Conservation (phyloP, 805 yeast genomes). For the Metschnikowia orientalis region DNA sequence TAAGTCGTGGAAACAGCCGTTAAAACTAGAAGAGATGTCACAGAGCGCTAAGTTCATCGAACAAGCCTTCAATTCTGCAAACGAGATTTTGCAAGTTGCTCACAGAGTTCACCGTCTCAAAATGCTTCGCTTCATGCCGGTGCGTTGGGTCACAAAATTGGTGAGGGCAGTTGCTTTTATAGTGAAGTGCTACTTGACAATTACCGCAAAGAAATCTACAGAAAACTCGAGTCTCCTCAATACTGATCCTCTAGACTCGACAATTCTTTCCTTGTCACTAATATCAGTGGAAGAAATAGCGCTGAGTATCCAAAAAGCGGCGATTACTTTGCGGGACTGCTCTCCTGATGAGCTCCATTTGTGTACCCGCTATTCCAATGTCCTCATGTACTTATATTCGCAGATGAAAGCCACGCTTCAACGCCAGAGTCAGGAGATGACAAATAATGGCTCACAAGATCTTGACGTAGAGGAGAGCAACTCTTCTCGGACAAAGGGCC, state of each 20-base stretch:
- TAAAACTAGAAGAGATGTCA: constrained; percentile 65
- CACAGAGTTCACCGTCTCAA: constrained; percentile 62
- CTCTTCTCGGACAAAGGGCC: neutral
- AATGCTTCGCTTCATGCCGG: constrained; percentile 75
- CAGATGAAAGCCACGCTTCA: constrained; percentile 57
- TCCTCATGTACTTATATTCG: constrained; percentile 68
- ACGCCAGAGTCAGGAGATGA: no score
- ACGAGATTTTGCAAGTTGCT: constrained; percentile 68
- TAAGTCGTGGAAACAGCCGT: constrained; percentile 16
- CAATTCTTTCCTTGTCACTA: constrained; percentile 54
- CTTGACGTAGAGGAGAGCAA: constrained; percentile 2
- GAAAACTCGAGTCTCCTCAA: constrained; percentile 16
- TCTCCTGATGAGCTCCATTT: constrained; percentile 87
- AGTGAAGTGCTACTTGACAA: constrained; percentile 74
- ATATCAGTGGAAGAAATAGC: constrained; percentile 71
- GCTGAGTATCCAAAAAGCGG: constrained; percentile 62
- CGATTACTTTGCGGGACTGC: constrained; percentile 70
- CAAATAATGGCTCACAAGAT: constrained; percentile 3
- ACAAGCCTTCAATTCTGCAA: constrained; percentile 78
- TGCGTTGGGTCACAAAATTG: constrained; percentile 84
- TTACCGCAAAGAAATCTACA: constrained; percentile 44
- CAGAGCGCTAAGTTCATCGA: constrained; percentile 74
- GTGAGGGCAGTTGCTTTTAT: constrained; percentile 87
- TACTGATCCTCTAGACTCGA: constrained; percentile 37
- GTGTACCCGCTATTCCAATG: constrained; percentile 74